Evolutionary conservation across 352 stramenopile species (phyloP), one percentile per base, ranked within the genome.

Genomic region (Phytophthora megakarya): DNA sequence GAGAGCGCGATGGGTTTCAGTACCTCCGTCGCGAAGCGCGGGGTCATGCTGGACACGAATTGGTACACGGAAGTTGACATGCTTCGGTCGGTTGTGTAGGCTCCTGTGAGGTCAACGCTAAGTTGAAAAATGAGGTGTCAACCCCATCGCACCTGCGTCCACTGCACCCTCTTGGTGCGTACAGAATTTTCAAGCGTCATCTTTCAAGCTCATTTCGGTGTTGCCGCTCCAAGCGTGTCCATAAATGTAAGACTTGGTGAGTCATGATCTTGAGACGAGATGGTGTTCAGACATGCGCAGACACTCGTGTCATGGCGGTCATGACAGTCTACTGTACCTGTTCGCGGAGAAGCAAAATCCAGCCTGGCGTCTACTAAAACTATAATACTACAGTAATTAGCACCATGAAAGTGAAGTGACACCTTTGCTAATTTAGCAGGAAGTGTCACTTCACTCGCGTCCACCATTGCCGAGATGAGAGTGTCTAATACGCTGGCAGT

Each of bases 41-140:
- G 60, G 21, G 65, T 62, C 46, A 66, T 70, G 48, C 13, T 65
- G 25, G 59, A 70, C 0, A 58, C 59, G 65, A 60, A 62, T 49
- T 65, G 60, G 52, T 69, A 69, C 58, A 73, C 65, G 58, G 58
- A 61, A 13, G 65, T 69, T 38, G 65, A 70, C 65, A 70, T 70
- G 30, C 3, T 59, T 45, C 48, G 21, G 26, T 67, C n/a, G n/a
- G n/a, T 16, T 21, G 35, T 55, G 52, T 43, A 18, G 30, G 40
- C 30, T 25, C 60, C 62, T 73, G 60, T 53, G 59, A 25, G 46
- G 47, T 70, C 47, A 66, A 70, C 61, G 61, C 19, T 64, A 70
- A 56, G 66, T 74, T 74, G 66, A 22, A 40, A 30, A 74, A 63
- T 74, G 61, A 65, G 28, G 43, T 62, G 16, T 28, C 39, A 35